Evolutionary conservation across 306 rosid genomes (phyloP), one percentile per base, ranked within the genome.

Genomic region (Fragaria iinumae): DNA sequence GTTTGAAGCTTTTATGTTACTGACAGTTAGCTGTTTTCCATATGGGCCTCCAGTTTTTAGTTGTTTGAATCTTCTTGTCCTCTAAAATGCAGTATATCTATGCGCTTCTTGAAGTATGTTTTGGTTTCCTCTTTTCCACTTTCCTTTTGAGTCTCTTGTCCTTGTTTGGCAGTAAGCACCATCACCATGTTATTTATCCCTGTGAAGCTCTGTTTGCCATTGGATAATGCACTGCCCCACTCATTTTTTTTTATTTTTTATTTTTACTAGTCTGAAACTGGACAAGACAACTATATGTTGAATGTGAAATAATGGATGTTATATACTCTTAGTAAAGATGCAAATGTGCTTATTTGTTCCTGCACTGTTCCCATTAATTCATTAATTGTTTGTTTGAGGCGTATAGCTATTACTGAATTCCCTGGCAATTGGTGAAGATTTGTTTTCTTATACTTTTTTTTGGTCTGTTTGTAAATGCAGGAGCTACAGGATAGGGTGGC

Each of bases 401-500:
- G 4, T 44, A 68, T 43, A 67, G 69, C 45, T 16, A 49, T 71
- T 49, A 38, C 27, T 49, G 17, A 34, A 39, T 44, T 38, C 23
- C 52, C 16, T 55, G 50, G 21, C 76, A 3, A 73, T 73, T 38
- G 38, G 4, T 57, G 49, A 41, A 34, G 47, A 38, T 41, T 12
- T 21, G 43, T 25, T 47, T 48, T 60, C 48, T 38, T 34, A 62
- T 71, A 68, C 66, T 7, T 5, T 32, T 23, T 6, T 45, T 68
- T 49, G 71, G 50, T 76, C 3, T 56, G 44, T 47, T 76, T 83
- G 76, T 71, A 63, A 55, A 52, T 86, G 80, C 84, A 89, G 97
- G 93, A 83, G 79, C 82, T 92, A 84, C 96, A 86, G 81, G 96
- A 87, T 78, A 86, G 85, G 76, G 87, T 83, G 68, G 84, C 81